Evolutionary conservation across 345 rosid genomes (phyloP).

Genomic region (Murraya koenigii): DNA sequence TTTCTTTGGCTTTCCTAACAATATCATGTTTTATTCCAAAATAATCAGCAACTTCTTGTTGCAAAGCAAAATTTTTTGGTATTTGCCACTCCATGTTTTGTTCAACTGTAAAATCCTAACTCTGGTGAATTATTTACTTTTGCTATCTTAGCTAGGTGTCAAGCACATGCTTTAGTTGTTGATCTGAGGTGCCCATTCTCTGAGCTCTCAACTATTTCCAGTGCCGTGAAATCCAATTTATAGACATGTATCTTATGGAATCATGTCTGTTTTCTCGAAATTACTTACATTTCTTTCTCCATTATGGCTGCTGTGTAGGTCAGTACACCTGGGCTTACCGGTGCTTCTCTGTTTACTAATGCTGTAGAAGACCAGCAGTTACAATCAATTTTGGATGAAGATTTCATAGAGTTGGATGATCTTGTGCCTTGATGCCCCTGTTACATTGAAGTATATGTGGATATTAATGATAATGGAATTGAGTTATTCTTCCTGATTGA

Average conservation of each 20-base stretch:
- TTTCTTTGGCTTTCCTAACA: background rate
- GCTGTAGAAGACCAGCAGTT: slow-evolving; percentile 10
- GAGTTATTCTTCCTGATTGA: slow-evolving; percentile 1
- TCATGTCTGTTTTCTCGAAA: background rate
- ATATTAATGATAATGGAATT: slow-evolving; percentile 3
- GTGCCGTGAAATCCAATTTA: background rate
- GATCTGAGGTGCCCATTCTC: background rate
- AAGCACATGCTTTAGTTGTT: background rate
- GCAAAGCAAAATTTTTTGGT: background rate
- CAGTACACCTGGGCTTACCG: slow-evolving; percentile 20
- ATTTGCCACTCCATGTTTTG: too few species aligned
- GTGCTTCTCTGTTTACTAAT: slow-evolving; percentile 11
- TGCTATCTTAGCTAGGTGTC: too few species aligned
- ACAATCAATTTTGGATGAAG: slow-evolving; percentile 30
- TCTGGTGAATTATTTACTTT: background rate
- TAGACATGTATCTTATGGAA: background rate
- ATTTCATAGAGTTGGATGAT: slow-evolving; percentile 49
- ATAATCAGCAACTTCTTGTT: background rate
- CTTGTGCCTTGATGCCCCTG: slow-evolving; percentile 21
- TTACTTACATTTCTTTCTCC: background rate
- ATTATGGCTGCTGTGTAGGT: slow-evolving; percentile 28
- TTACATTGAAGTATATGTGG: slow-evolving; percentile 1
- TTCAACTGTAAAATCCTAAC: background rate
- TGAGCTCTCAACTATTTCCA: background rate
- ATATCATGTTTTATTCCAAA: background rate